Percentiles rank a stretch among this genome's conserved stretches.
Conservation (phyloP, 345 rosid genomes). For the Carallia pectinifolia region DNA sequence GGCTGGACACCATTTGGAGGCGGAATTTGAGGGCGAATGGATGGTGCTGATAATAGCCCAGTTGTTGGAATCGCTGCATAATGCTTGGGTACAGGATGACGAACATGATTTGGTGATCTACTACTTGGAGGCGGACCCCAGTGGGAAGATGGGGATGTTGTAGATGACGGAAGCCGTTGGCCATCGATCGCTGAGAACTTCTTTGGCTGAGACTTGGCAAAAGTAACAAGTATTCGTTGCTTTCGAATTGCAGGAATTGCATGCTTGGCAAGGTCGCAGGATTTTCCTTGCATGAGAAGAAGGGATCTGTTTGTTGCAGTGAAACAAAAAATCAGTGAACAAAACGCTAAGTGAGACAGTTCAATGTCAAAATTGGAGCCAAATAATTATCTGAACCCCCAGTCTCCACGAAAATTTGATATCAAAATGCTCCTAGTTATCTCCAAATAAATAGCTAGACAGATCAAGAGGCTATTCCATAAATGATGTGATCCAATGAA, state of each 20-base stretch:
- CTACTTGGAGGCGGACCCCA: constrained; percentile 62
- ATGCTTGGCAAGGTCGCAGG: constrained; percentile 70
- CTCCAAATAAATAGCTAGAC: too few relatives aligned
- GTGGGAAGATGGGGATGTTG: constrained; percentile 37
- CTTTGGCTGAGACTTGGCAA: constrained; percentile 61
- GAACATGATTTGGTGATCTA: constrained; percentile 51
- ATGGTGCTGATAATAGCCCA: constrained; percentile 50
- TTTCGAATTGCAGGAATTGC: constrained; percentile 64
- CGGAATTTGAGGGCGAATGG: constrained; percentile 55
- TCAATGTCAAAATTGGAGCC: neutral
- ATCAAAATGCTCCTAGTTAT: too few relatives aligned
- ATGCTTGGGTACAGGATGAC: constrained; percentile 57
- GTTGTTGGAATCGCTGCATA: constrained; percentile 39
- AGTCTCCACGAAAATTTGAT: too few relatives aligned
- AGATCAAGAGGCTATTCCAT: too few relatives aligned
- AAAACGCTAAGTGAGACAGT: neutral
- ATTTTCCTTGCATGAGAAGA: constrained; percentile 71
- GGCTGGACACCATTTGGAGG: constrained; percentile 55
- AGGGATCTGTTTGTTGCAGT: constrained; percentile 50
- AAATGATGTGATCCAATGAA: too few relatives aligned
- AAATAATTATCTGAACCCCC: neutral
- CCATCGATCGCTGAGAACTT: constrained; percentile 36
- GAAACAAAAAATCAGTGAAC: neutral
- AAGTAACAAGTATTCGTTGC: constrained; percentile 77
- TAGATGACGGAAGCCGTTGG: constrained; percentile 34